Evolutionary conservation across 2,329 filamentous ascomycete species (phyloP).

Genomic region (Microascus cirrosus): DNA sequence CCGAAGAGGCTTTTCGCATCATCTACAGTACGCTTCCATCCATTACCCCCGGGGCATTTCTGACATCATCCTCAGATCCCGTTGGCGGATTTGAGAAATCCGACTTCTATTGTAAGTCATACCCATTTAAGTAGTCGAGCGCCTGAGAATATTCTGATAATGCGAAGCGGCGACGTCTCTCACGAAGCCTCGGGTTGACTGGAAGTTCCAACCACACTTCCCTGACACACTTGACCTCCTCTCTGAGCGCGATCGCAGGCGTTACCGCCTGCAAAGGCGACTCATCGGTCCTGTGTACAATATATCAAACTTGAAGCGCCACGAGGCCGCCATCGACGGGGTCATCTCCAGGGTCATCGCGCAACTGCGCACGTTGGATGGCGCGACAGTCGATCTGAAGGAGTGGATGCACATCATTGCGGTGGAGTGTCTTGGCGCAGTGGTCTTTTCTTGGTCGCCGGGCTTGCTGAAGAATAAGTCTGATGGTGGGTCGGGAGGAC

Average conservation of each 20-base stretch:
- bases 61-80: constrained; percentile 19
- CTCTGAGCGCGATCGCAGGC: constrained; percentile 31
- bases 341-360: constrained; percentile 24
- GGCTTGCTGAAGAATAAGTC: constrained; percentile 29
- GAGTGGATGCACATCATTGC: constrained; percentile 47
- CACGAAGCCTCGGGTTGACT: constrained; percentile 28
- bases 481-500: constrained; percentile 33
- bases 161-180: constrained; percentile 31
- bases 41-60: not conserved
- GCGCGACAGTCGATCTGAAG: constrained; percentile 31
- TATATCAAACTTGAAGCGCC: constrained; percentile 26
- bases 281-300: constrained; percentile 38
- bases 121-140: too few relatives aligned
- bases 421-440: constrained; percentile 38
- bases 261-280: constrained; percentile 36
- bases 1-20: constrained; percentile 30
- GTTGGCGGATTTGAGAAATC: constrained; percentile 38
- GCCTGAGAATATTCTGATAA: constrained; percentile 6
- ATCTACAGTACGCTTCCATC: constrained; percentile 30
- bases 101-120: constrained; percentile 35
- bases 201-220: constrained; percentile 20
- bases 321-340: constrained; percentile 26
- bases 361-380: constrained; percentile 22
- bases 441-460: constrained; percentile 41
- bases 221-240: constrained; percentile 37